Evolutionary conservation across 1,284 basidiomycete genomes (phyloP).

Genomic region (Ceratobasidium theobromae): DNA sequence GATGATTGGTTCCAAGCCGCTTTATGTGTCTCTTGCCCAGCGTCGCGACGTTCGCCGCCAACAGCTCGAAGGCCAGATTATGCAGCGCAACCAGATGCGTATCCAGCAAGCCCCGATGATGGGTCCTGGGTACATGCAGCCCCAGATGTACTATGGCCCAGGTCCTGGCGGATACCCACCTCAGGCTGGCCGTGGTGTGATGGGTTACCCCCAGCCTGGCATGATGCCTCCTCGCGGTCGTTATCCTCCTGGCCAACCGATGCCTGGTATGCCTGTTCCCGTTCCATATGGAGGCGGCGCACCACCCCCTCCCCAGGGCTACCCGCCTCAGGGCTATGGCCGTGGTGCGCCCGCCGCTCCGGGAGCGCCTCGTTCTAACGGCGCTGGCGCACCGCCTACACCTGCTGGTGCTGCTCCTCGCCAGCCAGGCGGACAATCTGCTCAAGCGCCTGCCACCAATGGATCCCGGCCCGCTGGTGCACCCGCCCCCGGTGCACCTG

Average conservation of each 20-base stretch:
- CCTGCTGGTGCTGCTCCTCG: slow-evolving; percentile 50
- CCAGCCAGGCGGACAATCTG: neutral
- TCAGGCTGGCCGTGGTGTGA: slow-evolving; percentile 78
- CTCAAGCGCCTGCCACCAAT: slow-evolving; percentile 39
- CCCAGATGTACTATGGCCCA: slow-evolving; percentile 73
- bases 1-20: slow-evolving; percentile 98
- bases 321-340: slow-evolving; percentile 58
- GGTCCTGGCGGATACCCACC: slow-evolving; percentile 54
- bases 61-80: slow-evolving; percentile 98
- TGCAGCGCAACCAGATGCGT: slow-evolving; percentile 92
- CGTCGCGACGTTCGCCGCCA: slow-evolving; percentile 98
- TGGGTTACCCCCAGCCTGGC: slow-evolving; percentile 68
- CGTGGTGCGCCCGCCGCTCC: slow-evolving; percentile 59
- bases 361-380: slow-evolving; percentile 18
- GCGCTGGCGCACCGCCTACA: slow-evolving; percentile 52
- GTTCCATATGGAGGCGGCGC: slow-evolving; percentile 67
- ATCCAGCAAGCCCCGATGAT: slow-evolving; percentile 90
- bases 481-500: slow-evolving; percentile 38
- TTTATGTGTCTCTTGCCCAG: slow-evolving; percentile 98
- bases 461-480: slow-evolving; percentile 41
- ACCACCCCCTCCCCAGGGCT: slow-evolving; percentile 40
- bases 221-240: slow-evolving; percentile 80
- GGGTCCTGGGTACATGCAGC: slow-evolving; percentile 74
- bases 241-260: slow-evolving; percentile 72
- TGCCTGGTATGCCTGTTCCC: slow-evolving; percentile 67